These are phyloP conservation scores for Curvularia lunata DNA, from an alignment of 2,329 filamentous ascomycete species.

Conservation along the genomic window DNA sequence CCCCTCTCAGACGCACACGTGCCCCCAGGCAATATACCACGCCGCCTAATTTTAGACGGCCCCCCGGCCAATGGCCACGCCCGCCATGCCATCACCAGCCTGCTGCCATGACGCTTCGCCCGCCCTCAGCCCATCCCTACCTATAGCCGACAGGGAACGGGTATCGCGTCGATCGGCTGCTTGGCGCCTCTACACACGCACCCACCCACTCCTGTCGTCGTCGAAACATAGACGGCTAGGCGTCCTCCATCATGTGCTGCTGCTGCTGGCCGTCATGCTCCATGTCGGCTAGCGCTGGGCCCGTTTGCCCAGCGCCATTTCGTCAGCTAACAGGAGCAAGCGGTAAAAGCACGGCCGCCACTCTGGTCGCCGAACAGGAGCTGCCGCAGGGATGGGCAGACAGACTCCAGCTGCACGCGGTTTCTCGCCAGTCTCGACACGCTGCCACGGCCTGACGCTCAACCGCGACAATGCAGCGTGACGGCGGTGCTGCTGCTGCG, in stretches of 20 bases:
- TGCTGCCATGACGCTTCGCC: slow-evolving; percentile 16
- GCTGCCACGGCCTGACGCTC: slow-evolving; percentile 19
- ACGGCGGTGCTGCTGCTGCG: not conserved
- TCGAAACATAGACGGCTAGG: slow-evolving; percentile 29
- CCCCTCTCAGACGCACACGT: slow-evolving; percentile 41
- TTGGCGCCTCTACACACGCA: slow-evolving; percentile 7
- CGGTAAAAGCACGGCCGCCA: slow-evolving; percentile 35
- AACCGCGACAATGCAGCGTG: slow-evolving; percentile 23
- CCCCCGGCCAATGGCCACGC: slow-evolving; percentile 24
- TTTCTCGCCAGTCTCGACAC: slow-evolving; percentile 11
- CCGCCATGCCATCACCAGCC: slow-evolving; percentile 36
- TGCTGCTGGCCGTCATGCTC: slow-evolving; percentile 26
- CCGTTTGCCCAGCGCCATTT: slow-evolving; percentile 35
- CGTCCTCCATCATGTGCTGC: slow-evolving; percentile 44
- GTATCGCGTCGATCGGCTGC: slow-evolving; percentile 21
- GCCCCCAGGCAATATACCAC: slow-evolving; percentile 45
- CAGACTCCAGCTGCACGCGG: slow-evolving; percentile 20
- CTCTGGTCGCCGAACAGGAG: slow-evolving; percentile 39
- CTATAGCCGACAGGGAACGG: slow-evolving; percentile 32
- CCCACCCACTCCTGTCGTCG: slow-evolving; percentile 8
- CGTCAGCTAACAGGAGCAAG: slow-evolving; percentile 35
- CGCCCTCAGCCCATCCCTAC: slow-evolving; percentile 6
- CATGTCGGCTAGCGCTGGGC: slow-evolving; percentile 38
- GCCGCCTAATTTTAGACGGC: slow-evolving; percentile 41
- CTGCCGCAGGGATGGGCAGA: slow-evolving; percentile 26